These are phyloP conservation scores for Penicillium sp. DNA, from an alignment of 2,329 filamentous ascomycete species.

Conservation along the genomic window DNA sequence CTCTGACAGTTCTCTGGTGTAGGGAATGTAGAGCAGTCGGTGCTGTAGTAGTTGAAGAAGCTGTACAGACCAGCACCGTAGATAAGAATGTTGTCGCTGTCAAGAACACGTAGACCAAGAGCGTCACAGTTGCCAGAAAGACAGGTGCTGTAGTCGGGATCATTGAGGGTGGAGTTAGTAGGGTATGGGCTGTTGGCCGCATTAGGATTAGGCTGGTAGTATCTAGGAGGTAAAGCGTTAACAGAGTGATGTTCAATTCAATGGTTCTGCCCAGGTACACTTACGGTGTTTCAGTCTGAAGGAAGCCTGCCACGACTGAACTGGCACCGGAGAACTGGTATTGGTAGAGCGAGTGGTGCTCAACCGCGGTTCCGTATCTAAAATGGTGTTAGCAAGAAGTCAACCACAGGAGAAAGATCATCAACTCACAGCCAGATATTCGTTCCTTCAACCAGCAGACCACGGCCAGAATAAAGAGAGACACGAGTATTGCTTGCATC, in stretches of 20 bases:
- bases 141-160: slow-evolving; percentile 37
- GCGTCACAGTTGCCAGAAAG: slow-evolving; percentile 40
- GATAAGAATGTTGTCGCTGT: slow-evolving; percentile 45
- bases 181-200: slow-evolving; percentile 35
- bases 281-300: slow-evolving; percentile 43
- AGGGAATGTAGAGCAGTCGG: slow-evolving; percentile 42
- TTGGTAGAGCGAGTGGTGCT: slow-evolving; percentile 52
- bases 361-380: slow-evolving; percentile 45
- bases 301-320: slow-evolving; percentile 34
- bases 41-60: slow-evolving; percentile 57
- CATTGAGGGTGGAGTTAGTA: slow-evolving; percentile 30
- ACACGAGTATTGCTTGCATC: slow-evolving; percentile 51
- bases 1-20: slow-evolving; percentile 49
- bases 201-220: slow-evolving; percentile 41
- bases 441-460: slow-evolving; percentile 51
- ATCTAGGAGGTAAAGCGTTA: slow-evolving; percentile 19
- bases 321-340: slow-evolving; percentile 46
- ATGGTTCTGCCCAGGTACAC: slow-evolving; percentile 1
- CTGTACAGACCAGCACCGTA: slow-evolving; percentile 57
- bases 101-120: slow-evolving; percentile 52
- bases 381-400: slow-evolving; percentile 5
- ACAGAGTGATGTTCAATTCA: not conserved
- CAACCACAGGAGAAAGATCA: not conserved
- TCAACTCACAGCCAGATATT: slow-evolving; percentile 40
- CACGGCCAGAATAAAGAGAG: slow-evolving; percentile 56